Evolutionary conservation across 768 basidiomycete species (phyloP), one percentile per base, ranked within the genome.

Genomic region (Candolleomyces aberdarensis): DNA sequence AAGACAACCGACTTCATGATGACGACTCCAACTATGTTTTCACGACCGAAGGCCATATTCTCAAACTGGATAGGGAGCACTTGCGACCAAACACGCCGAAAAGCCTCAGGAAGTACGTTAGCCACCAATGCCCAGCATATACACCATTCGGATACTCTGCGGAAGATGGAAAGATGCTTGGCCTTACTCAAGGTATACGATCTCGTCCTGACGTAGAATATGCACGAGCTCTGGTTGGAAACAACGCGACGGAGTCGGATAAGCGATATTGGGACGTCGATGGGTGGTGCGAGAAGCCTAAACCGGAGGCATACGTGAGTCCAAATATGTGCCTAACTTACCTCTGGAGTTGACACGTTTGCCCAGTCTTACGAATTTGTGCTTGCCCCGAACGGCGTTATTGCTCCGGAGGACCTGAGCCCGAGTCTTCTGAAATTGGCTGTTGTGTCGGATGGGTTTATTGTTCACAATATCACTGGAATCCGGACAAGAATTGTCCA

Each of bases 31-130:
- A 94, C 71, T 91, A 88, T 63, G 92, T 98, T 10, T 91, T 97
- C 70, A 93, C 95, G 6, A 99, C 97, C 0, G 97, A 98, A 72
- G 97, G 96, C 0, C 97, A 99, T 70, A 81, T 94, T 26, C 78
- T 99, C 48, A 80, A 80, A 11, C 81, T 97, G 19, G 85, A 84
- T 1, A 71, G 66, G 43, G 67, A 83, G 50, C 77, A 83, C 54
- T 76, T 90, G 31, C 82, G 78, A 63, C 81, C 83, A 8, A 82
- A 82, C 64, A 8, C 43, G 17, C 11, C 13, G 36, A 22, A 22
- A 15, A 40, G 9, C 11, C 22, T 53, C 13, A 74, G 85, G 19
- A 80, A 82, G 22, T 78, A 84, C 29, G 85, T 89, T 66, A 83
- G 74, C 59, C 83, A 88, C 29, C 87, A 88, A 67, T 98, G 96